Evolutionary conservation across 2,329 filamentous ascomycete genomes (phyloP).

Genomic region (Ramichloridium luteum): DNA sequence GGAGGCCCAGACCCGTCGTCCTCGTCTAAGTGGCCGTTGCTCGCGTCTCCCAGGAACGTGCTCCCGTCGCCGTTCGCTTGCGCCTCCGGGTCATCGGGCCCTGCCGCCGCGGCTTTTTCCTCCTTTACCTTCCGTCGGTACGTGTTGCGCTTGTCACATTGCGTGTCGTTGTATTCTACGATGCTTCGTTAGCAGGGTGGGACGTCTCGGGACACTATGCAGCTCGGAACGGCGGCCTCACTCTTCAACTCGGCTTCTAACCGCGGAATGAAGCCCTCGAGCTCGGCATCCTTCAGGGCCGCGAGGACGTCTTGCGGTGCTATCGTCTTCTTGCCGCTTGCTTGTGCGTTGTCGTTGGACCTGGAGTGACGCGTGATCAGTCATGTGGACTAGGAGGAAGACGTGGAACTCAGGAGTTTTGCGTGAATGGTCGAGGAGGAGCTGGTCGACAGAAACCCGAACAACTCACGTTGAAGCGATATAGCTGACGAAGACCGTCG

Average conservation of each 20-base stretch:
- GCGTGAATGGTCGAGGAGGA: background rate
- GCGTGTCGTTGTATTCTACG: conserved; percentile 60
- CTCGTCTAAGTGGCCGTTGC: conserved; percentile 13
- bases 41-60: conserved; percentile 8
- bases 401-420: background rate
- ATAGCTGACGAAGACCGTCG: conserved; percentile 74
- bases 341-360: conserved; percentile 58
- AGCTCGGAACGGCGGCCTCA: no score
- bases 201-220: no score
- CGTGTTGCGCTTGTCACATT: conserved; percentile 61
- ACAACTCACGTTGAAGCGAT: conserved; percentile 65
- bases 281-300: conserved; percentile 65
- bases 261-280: conserved; percentile 55
- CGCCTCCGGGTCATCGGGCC: conserved; percentile 11
- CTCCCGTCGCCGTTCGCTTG: conserved; percentile 7
- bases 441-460: conserved; percentile 32
- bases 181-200: conserved; percentile 9
- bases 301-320: conserved; percentile 63
- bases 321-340: conserved; percentile 65
- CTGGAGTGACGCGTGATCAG: conserved; percentile 30
- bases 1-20: conserved; percentile 36
- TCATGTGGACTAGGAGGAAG: background rate
- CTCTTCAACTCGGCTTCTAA: conserved; percentile 67
- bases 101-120: conserved; percentile 37
- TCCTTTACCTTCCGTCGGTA: conserved; percentile 60